Evolutionary conservation across 306 rosid species (phyloP).

Genomic region (Acacia acuminata): DNA sequence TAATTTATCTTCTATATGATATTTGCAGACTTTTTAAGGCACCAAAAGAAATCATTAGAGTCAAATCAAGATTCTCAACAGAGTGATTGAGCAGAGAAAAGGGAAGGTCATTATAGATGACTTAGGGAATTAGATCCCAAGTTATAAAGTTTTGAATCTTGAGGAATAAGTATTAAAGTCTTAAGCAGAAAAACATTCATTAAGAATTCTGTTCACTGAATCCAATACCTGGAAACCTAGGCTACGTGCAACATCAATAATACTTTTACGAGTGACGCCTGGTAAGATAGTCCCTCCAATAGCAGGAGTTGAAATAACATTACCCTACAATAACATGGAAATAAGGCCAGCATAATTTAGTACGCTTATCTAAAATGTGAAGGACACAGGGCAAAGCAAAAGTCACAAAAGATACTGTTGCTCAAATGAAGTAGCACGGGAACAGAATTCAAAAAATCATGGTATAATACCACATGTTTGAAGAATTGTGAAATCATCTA

Average conservation of each 20-base stretch:
- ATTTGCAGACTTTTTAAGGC: slow-evolving; percentile 15
- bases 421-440: slow-evolving; percentile 17
- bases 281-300: slow-evolving; percentile 94
- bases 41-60: slow-evolving; percentile 1
- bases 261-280: slow-evolving; percentile 94
- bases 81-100: slow-evolving; percentile 3
- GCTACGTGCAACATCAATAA: slow-evolving; percentile 78
- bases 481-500: neutral
- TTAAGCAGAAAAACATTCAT: neutral
- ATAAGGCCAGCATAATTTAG: slow-evolving; percentile 6
- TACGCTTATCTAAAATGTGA: slow-evolving; percentile 19
- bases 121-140: slow-evolving; percentile 21
- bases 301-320: slow-evolving; percentile 77
- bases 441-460: neutral
- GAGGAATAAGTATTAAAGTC: neutral
- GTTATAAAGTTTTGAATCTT: neutral
- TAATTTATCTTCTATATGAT: neutral
- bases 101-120: slow-evolving; percentile 9
- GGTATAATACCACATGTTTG: neutral
- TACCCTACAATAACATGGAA: slow-evolving; percentile 53
- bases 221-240: slow-evolving; percentile 64
- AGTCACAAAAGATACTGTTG: neutral
- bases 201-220: slow-evolving; percentile 8
- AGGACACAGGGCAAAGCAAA: neutral
- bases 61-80: slow-evolving; percentile 13